These are phyloP conservation scores for Dactylellina sp. DNA, from an alignment of 2,329 filamentous ascomycete genomes.

Conservation along the genomic window DNA sequence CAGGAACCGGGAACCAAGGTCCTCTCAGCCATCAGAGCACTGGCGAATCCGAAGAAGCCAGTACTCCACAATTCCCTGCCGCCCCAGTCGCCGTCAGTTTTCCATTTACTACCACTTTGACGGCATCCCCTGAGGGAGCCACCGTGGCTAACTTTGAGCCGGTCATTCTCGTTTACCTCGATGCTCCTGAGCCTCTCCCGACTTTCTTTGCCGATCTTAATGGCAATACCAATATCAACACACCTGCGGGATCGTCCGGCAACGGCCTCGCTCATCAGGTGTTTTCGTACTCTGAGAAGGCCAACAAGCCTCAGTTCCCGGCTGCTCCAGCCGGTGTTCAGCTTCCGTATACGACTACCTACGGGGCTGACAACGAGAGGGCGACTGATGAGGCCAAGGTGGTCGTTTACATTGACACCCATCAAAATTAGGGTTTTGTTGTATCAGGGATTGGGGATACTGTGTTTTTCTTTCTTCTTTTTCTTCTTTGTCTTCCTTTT, in stretches of 20 bases:
- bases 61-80: conserved; percentile 10
- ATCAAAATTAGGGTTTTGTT: background rate
- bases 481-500: conserved; percentile 2
- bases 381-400: conserved; percentile 15
- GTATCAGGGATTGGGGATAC: background rate
- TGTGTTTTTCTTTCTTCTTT: conserved; percentile 1
- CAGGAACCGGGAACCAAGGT: conserved; percentile 19
- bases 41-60: conserved; percentile 62
- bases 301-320: conserved; percentile 22
- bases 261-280: conserved; percentile 26
- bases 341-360: conserved; percentile 18
- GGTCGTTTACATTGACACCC: conserved; percentile 20
- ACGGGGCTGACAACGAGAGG: background rate
- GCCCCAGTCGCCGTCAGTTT: background rate
- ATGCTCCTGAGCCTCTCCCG: background rate
- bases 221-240: conserved; percentile 19
- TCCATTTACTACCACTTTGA: conserved; percentile 17
- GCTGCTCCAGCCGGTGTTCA: conserved; percentile 9
- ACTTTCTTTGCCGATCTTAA: conserved; percentile 15
- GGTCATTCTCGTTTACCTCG: conserved; percentile 9
- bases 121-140: background rate
- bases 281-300: background rate
- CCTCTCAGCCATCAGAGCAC: conserved; percentile 58
- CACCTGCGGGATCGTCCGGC: conserved; percentile 21
- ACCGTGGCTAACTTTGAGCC: background rate